Percentiles rank a stretch among this genome's conserved stretches.
Conservation (phyloP, 352 stramenopile genomes). For the Globisporangium recalcitrans region DNA sequence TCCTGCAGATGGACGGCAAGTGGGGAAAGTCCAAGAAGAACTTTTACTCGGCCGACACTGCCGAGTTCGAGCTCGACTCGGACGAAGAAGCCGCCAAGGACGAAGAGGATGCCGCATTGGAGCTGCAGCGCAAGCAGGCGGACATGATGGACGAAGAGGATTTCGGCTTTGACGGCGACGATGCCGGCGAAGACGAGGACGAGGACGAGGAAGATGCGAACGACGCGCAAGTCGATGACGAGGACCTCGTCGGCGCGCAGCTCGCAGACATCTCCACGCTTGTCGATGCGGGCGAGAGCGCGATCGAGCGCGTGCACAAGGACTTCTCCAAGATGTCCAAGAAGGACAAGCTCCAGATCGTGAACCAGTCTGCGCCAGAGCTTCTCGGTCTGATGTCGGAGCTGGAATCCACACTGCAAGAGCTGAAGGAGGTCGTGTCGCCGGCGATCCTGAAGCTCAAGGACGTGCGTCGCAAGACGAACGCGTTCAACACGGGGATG, state of each 20-base stretch:
- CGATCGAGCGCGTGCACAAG: constrained; percentile 71
- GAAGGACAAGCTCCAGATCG: constrained; percentile 84
- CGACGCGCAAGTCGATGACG: constrained; percentile 37
- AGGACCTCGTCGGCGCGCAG: constrained; percentile 62
- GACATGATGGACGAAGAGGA: constrained; percentile 85
- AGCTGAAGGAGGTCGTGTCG: constrained; percentile 58
- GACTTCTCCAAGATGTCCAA: constrained; percentile 85
- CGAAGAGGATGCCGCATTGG: constrained; percentile 77
- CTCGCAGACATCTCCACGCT: constrained; percentile 72
- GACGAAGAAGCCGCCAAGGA: constrained; percentile 78
- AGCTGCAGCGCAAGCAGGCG: constrained; percentile 81
- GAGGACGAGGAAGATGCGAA: constrained; percentile 32
- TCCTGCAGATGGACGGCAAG: constrained; percentile 72
- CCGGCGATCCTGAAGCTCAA: constrained; percentile 73
- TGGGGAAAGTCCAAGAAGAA: constrained; percentile 86
- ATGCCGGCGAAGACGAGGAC: constrained; percentile 31
- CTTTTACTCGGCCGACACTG: constrained; percentile 84
- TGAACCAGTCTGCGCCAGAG: constrained; percentile 77
- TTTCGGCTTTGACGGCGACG: constrained; percentile 55
- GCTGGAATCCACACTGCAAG: constrained; percentile 57
- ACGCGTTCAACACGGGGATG: constrained; percentile 52
- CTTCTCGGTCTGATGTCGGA: constrained; percentile 66
- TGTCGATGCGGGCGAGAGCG: constrained; percentile 37
- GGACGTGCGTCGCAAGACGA: constrained; percentile 49
- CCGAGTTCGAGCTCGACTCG: constrained; percentile 74